phyloP scores from a whole-genome alignment of 1,284 basidiomycete species.

The Schizophyllum amplum region DNA sequence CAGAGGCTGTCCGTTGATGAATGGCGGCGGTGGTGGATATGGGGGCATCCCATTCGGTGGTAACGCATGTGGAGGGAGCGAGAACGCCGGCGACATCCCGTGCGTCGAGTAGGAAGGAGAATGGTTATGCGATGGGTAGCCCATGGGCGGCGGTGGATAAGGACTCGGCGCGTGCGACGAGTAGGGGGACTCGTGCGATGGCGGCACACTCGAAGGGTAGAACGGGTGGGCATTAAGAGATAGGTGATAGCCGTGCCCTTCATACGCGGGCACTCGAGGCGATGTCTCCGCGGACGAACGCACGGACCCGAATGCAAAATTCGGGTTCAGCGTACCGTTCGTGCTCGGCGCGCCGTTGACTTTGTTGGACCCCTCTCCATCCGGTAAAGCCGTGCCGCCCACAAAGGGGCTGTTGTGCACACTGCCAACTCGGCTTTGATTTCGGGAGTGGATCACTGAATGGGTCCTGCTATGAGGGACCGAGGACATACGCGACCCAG shows the following conservation, averaged over 20 bases:
- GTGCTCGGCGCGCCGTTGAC: not conserved
- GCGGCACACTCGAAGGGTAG: not conserved
- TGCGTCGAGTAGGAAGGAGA: not conserved
- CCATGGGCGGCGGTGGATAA: not conserved
- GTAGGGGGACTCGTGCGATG: not conserved
- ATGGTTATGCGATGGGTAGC: not conserved
- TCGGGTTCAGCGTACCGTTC: not conserved
- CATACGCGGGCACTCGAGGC: not conserved
- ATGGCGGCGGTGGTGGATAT: not conserved
- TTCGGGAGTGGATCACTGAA: not conserved
- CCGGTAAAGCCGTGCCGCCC: not conserved
- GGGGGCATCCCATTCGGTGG: not conserved
- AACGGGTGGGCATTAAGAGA: not conserved
- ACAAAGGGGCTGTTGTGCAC: not conserved
- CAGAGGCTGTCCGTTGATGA: not conserved
- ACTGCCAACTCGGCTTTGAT: not conserved
- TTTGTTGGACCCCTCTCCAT: not conserved
- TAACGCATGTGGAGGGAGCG: not conserved
- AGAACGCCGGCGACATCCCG: not conserved
- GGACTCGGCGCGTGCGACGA: not conserved
- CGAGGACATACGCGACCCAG: not conserved
- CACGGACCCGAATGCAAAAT: not conserved
- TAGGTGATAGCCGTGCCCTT: not conserved
- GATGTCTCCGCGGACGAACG: not conserved
- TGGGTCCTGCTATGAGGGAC: not conserved